These are phyloP conservation scores for Pisolithus thermaeus DNA, from an alignment of 1,284 basidiomycete genomes.

Conservation along the genomic window DNA sequence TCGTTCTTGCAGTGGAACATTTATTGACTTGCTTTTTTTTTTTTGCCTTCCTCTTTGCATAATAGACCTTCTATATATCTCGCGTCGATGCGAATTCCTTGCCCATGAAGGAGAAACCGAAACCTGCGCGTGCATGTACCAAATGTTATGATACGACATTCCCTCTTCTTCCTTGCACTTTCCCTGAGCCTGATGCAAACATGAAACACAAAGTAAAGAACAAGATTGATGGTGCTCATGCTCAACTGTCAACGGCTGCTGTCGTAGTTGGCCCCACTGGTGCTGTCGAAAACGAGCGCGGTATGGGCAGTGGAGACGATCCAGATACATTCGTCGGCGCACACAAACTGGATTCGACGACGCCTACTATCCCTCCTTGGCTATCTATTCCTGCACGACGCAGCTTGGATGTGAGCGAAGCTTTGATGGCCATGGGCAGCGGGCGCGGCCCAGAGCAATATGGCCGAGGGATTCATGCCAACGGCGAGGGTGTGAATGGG, in stretches of 20 bases:
- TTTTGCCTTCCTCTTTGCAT: conserved; percentile 1
- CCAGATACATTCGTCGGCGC: no score
- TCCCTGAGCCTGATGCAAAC: no score
- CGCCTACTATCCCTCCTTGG: conserved; percentile 24
- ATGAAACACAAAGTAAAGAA: no score
- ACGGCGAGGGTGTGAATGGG: not conserved
- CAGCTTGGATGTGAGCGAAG: conserved; percentile 21
- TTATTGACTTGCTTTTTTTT: not conserved
- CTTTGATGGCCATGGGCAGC: conserved; percentile 39
- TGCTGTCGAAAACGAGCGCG: no score
- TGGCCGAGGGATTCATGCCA: conserved; percentile 10
- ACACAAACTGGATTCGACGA: not conserved
- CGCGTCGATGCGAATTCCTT: conserved; percentile 38
- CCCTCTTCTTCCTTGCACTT: conserved; percentile 27
- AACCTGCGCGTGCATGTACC: conserved; percentile 77
- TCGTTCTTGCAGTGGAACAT: not conserved
- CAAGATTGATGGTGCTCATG: no score
- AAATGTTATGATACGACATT: conserved; percentile 85
- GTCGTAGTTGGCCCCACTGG: no score
- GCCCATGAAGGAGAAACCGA: conserved; percentile 46
- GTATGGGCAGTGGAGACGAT: no score
- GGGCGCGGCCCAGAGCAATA: not conserved
- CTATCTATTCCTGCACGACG: conserved; percentile 25
- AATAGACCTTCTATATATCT: conserved; percentile 72
- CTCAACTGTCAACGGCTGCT: no score